Conservation (phyloP, 2,329 filamentous ascomycete species). For the Aaosphaeria pasadenensis region DNA sequence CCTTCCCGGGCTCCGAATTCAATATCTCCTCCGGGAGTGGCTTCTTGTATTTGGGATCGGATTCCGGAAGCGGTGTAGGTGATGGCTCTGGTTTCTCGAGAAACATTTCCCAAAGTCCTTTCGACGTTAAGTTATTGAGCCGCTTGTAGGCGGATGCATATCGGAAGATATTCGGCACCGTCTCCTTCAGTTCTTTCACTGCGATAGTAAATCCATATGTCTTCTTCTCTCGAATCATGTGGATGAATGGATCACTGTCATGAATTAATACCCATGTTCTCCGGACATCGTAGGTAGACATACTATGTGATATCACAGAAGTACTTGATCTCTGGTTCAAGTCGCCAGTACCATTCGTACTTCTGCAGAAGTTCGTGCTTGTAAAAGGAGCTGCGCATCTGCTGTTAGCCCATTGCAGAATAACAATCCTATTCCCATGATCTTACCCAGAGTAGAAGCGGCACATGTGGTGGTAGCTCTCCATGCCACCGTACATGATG, state of each 20-base stretch:
- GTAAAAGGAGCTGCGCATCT: slow-evolving; percentile 65
- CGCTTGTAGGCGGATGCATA: slow-evolving; percentile 98
- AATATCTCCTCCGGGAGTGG: slow-evolving; percentile 78
- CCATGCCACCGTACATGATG: slow-evolving; percentile 99
- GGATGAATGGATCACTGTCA: slow-evolving; percentile 82
- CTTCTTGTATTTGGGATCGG: slow-evolving; percentile 64
- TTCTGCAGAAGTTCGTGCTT: slow-evolving; percentile 92
- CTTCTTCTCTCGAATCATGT: slow-evolving; percentile 93
- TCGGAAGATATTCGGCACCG: slow-evolving; percentile 96
- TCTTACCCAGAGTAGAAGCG: slow-evolving; percentile 94
- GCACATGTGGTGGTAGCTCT: slow-evolving; percentile 99
- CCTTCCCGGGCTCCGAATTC: slow-evolving; percentile 68
- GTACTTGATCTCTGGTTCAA: slow-evolving; percentile 99
- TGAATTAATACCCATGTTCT: slow-evolving; percentile 26
- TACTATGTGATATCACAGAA: slow-evolving; percentile 99
- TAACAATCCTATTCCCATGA: no score
- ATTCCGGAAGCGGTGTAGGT: slow-evolving; percentile 54
- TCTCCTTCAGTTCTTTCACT: slow-evolving; percentile 96
- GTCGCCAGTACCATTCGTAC: slow-evolving; percentile 99
- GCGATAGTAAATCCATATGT: slow-evolving; percentile 99
- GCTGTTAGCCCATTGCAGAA: no score
- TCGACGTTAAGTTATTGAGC: slow-evolving; percentile 81
- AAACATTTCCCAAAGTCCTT: slow-evolving; percentile 99
- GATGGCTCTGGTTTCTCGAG: slow-evolving; percentile 68
- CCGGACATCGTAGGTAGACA: slow-evolving; percentile 26